phyloP scores from a whole-genome alignment of 192 early-diverging fungal species.

The Gamsiella multidivaricata region DNA sequence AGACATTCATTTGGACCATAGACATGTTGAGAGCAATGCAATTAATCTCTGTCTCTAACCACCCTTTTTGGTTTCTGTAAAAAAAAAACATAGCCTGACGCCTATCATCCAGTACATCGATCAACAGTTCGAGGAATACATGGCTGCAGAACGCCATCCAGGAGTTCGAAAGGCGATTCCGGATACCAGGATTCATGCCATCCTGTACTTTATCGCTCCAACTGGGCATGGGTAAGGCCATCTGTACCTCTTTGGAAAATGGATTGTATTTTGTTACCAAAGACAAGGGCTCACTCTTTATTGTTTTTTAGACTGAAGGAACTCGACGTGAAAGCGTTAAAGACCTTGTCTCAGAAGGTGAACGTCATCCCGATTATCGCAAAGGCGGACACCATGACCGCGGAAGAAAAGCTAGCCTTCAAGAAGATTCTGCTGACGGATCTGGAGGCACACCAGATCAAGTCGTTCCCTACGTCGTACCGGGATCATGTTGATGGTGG shows the following conservation, averaged over 20 bases:
- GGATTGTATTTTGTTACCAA: background rate
- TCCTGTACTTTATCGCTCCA: constrained; percentile 96
- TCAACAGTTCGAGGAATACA: constrained; percentile 90
- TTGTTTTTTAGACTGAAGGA: constrained; percentile 55
- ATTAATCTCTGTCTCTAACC: background rate
- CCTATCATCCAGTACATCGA: constrained; percentile 96
- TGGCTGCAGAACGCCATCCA: constrained; percentile 82
- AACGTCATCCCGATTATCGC: constrained; percentile 88
- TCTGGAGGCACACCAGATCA: constrained; percentile 71
- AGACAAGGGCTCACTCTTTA: background rate
- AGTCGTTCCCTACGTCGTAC: constrained; percentile 73
- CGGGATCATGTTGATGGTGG: constrained; percentile 73
- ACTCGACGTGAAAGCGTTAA: constrained; percentile 71
- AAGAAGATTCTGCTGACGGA: constrained; percentile 74
- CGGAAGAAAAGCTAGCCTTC: constrained; percentile 68
- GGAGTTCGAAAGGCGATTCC: constrained; percentile 76
- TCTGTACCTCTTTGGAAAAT: background rate
- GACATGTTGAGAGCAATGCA: background rate
- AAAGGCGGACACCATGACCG: constrained; percentile 79
- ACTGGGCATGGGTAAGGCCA: constrained; percentile 83
- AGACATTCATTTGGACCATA: background rate
- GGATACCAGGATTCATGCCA: constrained; percentile 93
- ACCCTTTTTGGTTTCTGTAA: background rate
- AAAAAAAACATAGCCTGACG: constrained; percentile 68
- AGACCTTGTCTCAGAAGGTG: constrained; percentile 72